Percentiles rank a stretch among this genome's conserved stretches.
Conservation (phyloP, 495 filamentous ascomycete species). For the Penicillium flavigenum region DNA sequence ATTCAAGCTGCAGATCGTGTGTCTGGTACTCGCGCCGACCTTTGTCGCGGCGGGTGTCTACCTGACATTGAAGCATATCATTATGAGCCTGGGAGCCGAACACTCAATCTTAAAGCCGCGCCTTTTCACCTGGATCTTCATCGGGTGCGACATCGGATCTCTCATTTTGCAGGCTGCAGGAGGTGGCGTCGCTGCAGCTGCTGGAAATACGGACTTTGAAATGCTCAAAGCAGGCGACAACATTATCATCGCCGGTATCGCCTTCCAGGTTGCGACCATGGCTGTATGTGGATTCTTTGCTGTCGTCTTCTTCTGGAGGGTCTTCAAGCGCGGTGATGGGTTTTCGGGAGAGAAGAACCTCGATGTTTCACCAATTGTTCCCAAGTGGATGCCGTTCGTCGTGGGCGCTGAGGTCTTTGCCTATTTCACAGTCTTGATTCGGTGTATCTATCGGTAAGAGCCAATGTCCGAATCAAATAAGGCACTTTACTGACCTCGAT, state of each 20-base stretch:
- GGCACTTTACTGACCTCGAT: not conserved
- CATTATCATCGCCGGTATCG: slow-evolving; percentile 70
- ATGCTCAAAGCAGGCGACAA: slow-evolving; percentile 49
- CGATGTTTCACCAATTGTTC: slow-evolving; percentile 25
- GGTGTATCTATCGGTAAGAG: slow-evolving; percentile 64
- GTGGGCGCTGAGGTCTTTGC: slow-evolving; percentile 52
- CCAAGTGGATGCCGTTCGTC: slow-evolving; percentile 51
- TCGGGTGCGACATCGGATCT: slow-evolving; percentile 63
- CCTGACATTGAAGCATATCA: slow-evolving; percentile 64
- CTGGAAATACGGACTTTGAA: slow-evolving; percentile 20
- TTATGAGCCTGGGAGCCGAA: slow-evolving; percentile 52
- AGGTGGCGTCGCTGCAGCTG: slow-evolving; percentile 55
- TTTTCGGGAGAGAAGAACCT: slow-evolving; percentile 32
- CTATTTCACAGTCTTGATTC: slow-evolving; percentile 59
- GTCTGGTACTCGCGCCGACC: slow-evolving; percentile 64
- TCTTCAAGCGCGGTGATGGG: slow-evolving; percentile 37
- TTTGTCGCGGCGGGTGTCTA: slow-evolving; percentile 66
- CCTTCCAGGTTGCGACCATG: slow-evolving; percentile 67
- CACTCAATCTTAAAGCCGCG: slow-evolving; percentile 56
- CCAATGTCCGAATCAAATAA: not conserved
- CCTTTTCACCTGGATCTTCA: slow-evolving; percentile 67
- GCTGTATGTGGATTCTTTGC: slow-evolving; percentile 53
- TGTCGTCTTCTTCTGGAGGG: slow-evolving; percentile 50
- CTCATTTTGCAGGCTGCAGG: slow-evolving; percentile 64
- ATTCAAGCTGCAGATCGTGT: slow-evolving; percentile 68